A percentile compares a stretch with the other conserved stretches of the same genome.
Conservation (phyloP, 2,329 filamentous ascomycete species). For the Aspergillus eucalypticola region DNA sequence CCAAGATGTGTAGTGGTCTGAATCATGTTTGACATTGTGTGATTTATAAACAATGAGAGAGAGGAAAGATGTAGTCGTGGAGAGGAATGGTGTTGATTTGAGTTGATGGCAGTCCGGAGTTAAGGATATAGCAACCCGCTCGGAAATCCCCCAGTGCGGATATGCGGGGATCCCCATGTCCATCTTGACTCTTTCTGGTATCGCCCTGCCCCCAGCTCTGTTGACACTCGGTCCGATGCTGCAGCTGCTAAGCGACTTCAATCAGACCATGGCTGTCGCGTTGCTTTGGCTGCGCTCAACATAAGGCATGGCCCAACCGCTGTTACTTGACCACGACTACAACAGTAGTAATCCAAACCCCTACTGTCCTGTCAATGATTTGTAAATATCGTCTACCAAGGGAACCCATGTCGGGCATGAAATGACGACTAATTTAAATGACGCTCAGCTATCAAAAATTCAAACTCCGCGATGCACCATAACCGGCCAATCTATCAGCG, state of each 20-base stretch:
- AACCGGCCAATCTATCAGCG: not conserved
- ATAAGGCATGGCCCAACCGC: too few species aligned
- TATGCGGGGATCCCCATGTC: not conserved
- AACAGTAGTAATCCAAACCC: too few species aligned
- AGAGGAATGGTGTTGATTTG: not conserved
- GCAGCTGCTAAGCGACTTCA: too few species aligned
- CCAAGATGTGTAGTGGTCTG: constrained; percentile 30
- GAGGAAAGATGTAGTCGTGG: not conserved
- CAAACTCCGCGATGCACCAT: not conserved
- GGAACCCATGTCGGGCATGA: not conserved
- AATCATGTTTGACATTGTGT: constrained; percentile 16
- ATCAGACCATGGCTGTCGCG: too few species aligned
- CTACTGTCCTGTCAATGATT: too few species aligned
- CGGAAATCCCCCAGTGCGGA: not conserved
- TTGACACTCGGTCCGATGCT: too few species aligned
- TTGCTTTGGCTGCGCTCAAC: too few species aligned
- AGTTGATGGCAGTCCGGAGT: not conserved
- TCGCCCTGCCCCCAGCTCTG: too few species aligned
- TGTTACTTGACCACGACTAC: too few species aligned
- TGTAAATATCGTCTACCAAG: not conserved
- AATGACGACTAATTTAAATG: not conserved
- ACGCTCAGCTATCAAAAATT: not conserved
- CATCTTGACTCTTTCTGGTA: too few species aligned
- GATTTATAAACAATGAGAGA: too few species aligned
- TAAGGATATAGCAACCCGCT: not conserved